Evolutionary conservation across 1,284 basidiomycete species (phyloP).

Genomic region (Pholiota adiposa): DNA sequence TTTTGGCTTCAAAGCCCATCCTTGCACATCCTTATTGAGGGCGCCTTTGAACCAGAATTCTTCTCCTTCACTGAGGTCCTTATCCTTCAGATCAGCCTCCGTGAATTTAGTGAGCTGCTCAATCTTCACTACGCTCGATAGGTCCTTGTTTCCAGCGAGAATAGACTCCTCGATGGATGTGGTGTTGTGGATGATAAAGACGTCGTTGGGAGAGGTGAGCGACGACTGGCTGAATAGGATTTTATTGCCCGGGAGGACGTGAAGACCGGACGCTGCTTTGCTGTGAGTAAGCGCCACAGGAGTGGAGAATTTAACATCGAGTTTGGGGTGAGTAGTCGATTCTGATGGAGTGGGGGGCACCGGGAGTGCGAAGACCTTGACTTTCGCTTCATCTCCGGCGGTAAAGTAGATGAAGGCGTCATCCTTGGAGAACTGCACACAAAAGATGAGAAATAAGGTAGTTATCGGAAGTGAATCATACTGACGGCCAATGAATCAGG

Average conservation of each 20-base stretch:
- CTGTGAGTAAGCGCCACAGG: conserved; percentile 64
- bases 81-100: conserved; percentile 55
- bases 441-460: conserved; percentile 6
- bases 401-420: conserved; percentile 74
- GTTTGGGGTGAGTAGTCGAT: conserved; percentile 53
- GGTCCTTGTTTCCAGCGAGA: conserved; percentile 29
- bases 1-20: conserved; percentile 81
- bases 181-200: conserved; percentile 61
- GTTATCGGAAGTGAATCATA: conserved; percentile 2
- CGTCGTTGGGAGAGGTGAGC: conserved; percentile 75
- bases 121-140: conserved; percentile 32
- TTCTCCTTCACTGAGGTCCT: conserved; percentile 64
- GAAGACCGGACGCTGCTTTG: conserved; percentile 63
- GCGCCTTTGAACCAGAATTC: conserved; percentile 89
- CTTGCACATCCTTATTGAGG: conserved; percentile 72
- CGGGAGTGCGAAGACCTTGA: conserved; percentile 74
- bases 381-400: conserved; percentile 75
- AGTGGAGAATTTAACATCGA: conserved; percentile 49
- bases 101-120: conserved; percentile 68
- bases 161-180: conserved; percentile 44
- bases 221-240: conserved; percentile 73
- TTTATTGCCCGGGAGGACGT: conserved; percentile 59
- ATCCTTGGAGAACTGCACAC: conserved; percentile 70
- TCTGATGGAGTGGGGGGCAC: conserved; percentile 62
- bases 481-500: conserved; percentile 62